Percentiles rank a stretch among this genome's conserved stretches.
Evolutionary conservation across 2,329 filamentous ascomycete species (phyloP).

Genomic region (Botrytis paeoniae): DNA sequence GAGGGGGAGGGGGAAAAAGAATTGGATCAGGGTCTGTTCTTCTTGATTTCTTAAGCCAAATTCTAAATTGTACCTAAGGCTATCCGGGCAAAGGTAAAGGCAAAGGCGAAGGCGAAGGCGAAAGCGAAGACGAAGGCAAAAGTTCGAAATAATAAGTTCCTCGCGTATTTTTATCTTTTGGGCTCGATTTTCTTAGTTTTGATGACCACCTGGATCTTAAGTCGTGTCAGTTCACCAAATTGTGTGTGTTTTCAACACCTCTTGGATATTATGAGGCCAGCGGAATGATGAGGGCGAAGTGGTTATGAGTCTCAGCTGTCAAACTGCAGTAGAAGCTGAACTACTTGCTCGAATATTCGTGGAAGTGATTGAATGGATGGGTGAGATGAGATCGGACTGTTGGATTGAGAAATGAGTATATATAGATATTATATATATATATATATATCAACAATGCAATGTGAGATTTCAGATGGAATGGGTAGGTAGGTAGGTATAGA

Average conservation of each 20-base stretch:
- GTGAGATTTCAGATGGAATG: neutral
- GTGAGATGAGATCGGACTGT: neutral
- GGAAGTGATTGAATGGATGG: slow-evolving; percentile 15
- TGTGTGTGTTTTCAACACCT: slow-evolving; percentile 2
- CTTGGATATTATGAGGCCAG: slow-evolving; percentile 1
- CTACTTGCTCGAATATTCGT: neutral
- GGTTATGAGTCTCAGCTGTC: neutral
- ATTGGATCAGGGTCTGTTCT: neutral
- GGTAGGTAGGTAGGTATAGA: neutral
- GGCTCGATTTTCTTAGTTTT: neutral
- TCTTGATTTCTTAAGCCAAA: slow-evolving; percentile 7
- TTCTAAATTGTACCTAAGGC: slow-evolving; percentile 1
- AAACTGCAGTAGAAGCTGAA: neutral
- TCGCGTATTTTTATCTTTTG: slow-evolving; percentile 8
- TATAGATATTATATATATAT: neutral
- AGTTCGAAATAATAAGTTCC: slow-evolving; percentile 3
- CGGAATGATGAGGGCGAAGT: neutral
- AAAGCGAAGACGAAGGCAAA: neutral
- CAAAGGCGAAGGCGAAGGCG: neutral
- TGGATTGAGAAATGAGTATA: neutral
- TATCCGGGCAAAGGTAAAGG: neutral
- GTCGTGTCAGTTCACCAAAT: neutral
- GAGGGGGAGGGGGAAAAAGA: neutral
- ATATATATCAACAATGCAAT: neutral
- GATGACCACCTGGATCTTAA: neutral